Conservation (phyloP, 805 yeast species). For the Myxozyma neglecta region DNA sequence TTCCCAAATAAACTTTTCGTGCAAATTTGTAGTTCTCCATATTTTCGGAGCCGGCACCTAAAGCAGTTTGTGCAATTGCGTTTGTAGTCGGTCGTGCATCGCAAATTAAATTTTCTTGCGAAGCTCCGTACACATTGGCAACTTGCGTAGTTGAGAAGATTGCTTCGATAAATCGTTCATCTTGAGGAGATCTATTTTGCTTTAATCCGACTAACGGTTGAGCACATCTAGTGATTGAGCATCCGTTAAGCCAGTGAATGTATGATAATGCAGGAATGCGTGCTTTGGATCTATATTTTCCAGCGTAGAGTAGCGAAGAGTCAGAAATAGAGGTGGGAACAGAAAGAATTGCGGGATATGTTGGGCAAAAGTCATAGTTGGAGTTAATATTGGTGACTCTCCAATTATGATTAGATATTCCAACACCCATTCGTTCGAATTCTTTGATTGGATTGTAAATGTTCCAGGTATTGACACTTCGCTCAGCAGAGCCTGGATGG, state of each 20-base stretch:
- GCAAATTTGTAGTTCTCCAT: slow-evolving; percentile 80
- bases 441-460: slow-evolving; percentile 64
- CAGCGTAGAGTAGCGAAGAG: slow-evolving; percentile 76
- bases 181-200: slow-evolving; percentile 85
- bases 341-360: slow-evolving; percentile 69
- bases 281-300: slow-evolving; percentile 79
- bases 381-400: slow-evolving; percentile 64
- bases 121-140: slow-evolving; percentile 38
- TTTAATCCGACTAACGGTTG: slow-evolving; percentile 92
- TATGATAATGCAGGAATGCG: slow-evolving; percentile 83
- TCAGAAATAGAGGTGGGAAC: slow-evolving; percentile 82
- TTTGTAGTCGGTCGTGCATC: slow-evolving; percentile 93
- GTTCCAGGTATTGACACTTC: slow-evolving; percentile 67
- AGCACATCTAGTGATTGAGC: slow-evolving; percentile 82
- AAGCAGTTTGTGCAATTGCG: slow-evolving; percentile 93
- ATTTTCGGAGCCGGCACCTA: slow-evolving; percentile 97
- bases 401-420: slow-evolving; percentile 51
- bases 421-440: slow-evolving; percentile 68
- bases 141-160: slow-evolving; percentile 62
- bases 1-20: slow-evolving; percentile 75
- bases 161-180: slow-evolving; percentile 76
- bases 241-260: slow-evolving; percentile 56
- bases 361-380: slow-evolving; percentile 57
- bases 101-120: slow-evolving; percentile 65
- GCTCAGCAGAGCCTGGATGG: slow-evolving; percentile 70